These are phyloP conservation scores for Sporothrix schenckii DNA, from an alignment of 2,329 filamentous ascomycete species.

Conservation along the genomic window DNA sequence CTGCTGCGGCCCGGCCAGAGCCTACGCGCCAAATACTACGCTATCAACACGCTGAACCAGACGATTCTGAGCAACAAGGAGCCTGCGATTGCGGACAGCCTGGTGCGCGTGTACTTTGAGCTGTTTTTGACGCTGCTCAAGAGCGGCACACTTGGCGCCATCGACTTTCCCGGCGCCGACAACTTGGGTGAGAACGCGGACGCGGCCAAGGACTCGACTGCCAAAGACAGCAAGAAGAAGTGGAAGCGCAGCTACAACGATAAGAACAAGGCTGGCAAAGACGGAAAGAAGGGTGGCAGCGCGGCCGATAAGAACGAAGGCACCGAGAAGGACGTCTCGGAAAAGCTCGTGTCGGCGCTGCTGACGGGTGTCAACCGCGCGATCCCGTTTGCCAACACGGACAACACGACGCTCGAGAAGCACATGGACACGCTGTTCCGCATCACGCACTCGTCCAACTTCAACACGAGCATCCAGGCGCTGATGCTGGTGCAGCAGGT, in stretches of 20 bases:
- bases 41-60: slow-evolving; percentile 94
- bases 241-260: slow-evolving; percentile 27
- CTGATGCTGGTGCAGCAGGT: slow-evolving; percentile 94
- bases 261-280: slow-evolving; percentile 37
- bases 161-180: slow-evolving; percentile 49
- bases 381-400: slow-evolving; percentile 85
- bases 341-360: slow-evolving; percentile 90
- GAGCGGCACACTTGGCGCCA: slow-evolving; percentile 50
- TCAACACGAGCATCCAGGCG: slow-evolving; percentile 97
- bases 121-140: slow-evolving; percentile 84
- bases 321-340: slow-evolving; percentile 70
- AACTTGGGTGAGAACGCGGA: slow-evolving; percentile 41
- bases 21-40: slow-evolving; percentile 89
- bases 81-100: slow-evolving; percentile 73
- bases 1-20: slow-evolving; percentile 86
- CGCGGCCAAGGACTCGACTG: slow-evolving; percentile 38
- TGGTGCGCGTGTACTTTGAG: slow-evolving; percentile 90
- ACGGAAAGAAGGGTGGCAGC: slow-evolving; percentile 41
- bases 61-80: slow-evolving; percentile 88
- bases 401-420: slow-evolving; percentile 77
- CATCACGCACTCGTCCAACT: slow-evolving; percentile 96
- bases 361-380: slow-evolving; percentile 94
- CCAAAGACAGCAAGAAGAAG: slow-evolving; percentile 38
- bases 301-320: slow-evolving; percentile 40
- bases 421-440: slow-evolving; percentile 93